Base-by-base conservation (phyloP, 2,329 filamentous ascomycete genomes). In the Rutstroemia sp. region DNA sequence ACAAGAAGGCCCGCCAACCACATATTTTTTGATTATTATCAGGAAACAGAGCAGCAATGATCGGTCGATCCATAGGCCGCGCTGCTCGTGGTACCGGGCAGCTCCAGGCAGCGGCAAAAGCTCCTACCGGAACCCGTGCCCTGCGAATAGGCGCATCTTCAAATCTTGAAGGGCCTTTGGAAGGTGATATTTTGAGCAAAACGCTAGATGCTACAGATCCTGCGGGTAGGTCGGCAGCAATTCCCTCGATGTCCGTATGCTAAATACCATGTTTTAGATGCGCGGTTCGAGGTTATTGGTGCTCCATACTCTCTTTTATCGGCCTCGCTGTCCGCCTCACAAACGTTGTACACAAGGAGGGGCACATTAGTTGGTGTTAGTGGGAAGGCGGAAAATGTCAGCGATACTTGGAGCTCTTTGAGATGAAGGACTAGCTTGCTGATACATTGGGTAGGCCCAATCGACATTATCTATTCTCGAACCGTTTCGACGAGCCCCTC, bases 301-400 rank as follows among this genome's bases (percentile, higher is more conserved):
- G 83, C 89, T 23, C 91, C 92, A 1, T 94, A 94, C 73, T 97
- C 94, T 55, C 83, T 99, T 61, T 85, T 99, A 64, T 96, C 92
- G 21, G 92, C 96, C 62, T 89, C 87, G 7, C 82, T 99, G 52
- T 95, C 94, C 38, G 89, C 94, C 44, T 97, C 92, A 34, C 92
- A 97, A 72, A 87, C 88, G 66, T 83, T 99, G 50, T 96, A 94
- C 73, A 96, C 94, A 21, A 83, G 92, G 64, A 84, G 91, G 66
- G 95, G 95, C 54, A 96, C 92, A 1, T 77, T 99, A 51, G 89
- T 97, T 54, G 92, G 87, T 48, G 81, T 97, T 58, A 89, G 88
- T 65, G 94, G 94, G 64, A 92, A 95, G 71, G 79, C 89, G 57
- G 90, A 96, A 69, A 95, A 95, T 80, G 90, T 94, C 73, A 66